Base-by-base conservation (phyloP, 768 basidiomycete genomes). In the Hericium alpestre region DNA sequence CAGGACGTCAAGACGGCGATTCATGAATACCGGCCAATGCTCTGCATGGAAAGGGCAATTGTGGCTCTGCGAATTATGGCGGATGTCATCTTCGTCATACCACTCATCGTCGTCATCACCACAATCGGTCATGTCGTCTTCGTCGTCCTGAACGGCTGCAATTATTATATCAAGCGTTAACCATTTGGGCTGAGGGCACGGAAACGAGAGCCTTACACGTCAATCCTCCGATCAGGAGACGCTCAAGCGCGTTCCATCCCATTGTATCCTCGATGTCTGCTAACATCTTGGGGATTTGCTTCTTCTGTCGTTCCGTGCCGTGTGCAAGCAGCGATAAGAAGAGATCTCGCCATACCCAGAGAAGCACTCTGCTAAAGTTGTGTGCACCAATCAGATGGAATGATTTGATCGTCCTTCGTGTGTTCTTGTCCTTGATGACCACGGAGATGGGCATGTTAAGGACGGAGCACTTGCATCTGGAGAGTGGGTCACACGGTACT, bases 331-430 rank as follows among this genome's bases (percentile, higher is more conserved):
- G 69, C 23, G 76, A 77, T 9, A 87, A 65, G 59, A 86, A 79
- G 18, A 86, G 72, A 58, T 87, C 86, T 6, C 84, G 75, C 84
- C 84, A 86, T 54, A 86, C 78, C 82, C 83, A 86, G 16, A 84
- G 66, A 6, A 80, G 58, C 41, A 77, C 71, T 13, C 67, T 69
- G 25, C 76, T 72, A 18, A 83, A 69, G 22, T 72, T 71, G 32
- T 75, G 72, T 0, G 76, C 76, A 3, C 82, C 83, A 3, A 67
- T 66, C 20, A 84, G 65, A 20, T 66, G 64, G 55, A 84, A 83
- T 0, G 72, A 69, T 61, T 78, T 82, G 62, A 83, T 64, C 22
- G 71, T 43, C 38, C 73, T 75, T 13, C 77, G 76, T 11, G 69
- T 71, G 52, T 72, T 74, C 51, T 68, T 55, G 38, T 39, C 56